These are phyloP conservation scores for Phytophthora pistaciae DNA, from an alignment of 352 stramenopile species.

Conservation along the genomic window DNA sequence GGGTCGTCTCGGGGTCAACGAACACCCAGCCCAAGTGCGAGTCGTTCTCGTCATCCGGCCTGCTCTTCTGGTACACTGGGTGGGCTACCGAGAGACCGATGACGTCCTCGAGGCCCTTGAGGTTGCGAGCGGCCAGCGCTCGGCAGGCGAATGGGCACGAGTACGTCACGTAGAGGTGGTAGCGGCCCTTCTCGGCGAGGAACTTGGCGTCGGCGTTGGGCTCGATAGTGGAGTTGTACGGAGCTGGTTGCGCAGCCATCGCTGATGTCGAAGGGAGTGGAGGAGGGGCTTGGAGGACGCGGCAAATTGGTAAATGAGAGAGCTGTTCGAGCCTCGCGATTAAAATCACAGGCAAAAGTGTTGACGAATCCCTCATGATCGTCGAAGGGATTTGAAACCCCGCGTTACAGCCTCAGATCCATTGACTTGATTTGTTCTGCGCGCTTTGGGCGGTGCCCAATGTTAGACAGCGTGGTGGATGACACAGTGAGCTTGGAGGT, in stretches of 20 bases:
- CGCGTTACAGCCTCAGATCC: background rate
- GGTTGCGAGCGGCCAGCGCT: background rate
- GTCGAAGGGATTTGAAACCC: background rate
- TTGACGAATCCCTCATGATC: background rate
- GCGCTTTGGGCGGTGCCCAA: too few species aligned
- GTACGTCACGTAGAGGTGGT: background rate
- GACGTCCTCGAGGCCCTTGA: background rate
- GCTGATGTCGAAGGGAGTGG: background rate
- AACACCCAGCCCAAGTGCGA: background rate
- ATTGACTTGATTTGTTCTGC: too few species aligned
- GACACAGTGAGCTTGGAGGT: too few species aligned
- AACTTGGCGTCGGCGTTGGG: background rate
- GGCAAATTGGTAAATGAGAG: background rate
- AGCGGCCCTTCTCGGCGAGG: background rate
- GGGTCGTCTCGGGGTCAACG: background rate
- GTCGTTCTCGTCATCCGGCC: background rate
- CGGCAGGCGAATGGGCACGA: background rate
- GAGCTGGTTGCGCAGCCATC: background rate
- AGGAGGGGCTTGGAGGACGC: background rate
- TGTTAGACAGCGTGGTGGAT: too few species aligned
- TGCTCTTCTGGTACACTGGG: background rate
- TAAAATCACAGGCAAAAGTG: background rate
- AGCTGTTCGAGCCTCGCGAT: too few species aligned
- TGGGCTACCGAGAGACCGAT: slow-evolving; percentile 1
- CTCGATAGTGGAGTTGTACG: background rate